Evolutionary conservation across 169 alveolate genomes (phyloP).

Genomic region (Sarcocystis neurona): DNA sequence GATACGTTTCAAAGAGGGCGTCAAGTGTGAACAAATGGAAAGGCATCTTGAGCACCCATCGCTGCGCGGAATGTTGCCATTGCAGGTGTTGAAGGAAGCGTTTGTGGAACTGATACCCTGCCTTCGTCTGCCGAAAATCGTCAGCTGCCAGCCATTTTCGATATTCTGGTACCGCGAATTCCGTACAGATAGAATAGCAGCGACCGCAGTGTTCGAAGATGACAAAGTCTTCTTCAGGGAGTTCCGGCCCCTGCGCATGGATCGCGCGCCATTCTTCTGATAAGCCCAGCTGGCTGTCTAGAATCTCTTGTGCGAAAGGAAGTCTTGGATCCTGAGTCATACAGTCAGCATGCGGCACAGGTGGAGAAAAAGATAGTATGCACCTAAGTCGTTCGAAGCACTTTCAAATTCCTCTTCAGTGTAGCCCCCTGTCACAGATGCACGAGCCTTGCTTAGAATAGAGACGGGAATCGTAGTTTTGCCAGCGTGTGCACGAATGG

Average conservation of each 20-base stretch:
- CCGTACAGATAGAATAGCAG: slow-evolving; percentile 65
- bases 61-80: slow-evolving; percentile 65
- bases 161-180: slow-evolving; percentile 60
- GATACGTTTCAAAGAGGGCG: slow-evolving; percentile 67
- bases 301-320: slow-evolving; percentile 64
- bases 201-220: slow-evolving; percentile 70
- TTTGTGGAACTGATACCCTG: slow-evolving; percentile 66
- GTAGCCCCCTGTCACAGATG: not conserved
- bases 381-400: no score
- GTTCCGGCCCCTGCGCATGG: slow-evolving; percentile 68
- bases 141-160: slow-evolving; percentile 63
- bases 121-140: slow-evolving; percentile 62
- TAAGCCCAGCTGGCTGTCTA: slow-evolving; percentile 63
- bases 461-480: not conserved
- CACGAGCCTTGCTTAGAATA: not conserved
- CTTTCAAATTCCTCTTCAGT: not conserved
- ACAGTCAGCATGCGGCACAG: not conserved
- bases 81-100: slow-evolving; percentile 71
- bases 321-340: slow-evolving; percentile 65
- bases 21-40: slow-evolving; percentile 69
- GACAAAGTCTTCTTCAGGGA: slow-evolving; percentile 69
- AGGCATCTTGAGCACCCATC: slow-evolving; percentile 71
- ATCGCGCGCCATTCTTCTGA: slow-evolving; percentile 69
- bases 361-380: not conserved
- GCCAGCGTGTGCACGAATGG: not conserved